These are phyloP conservation scores for Exobasidium rhododendri DNA, from an alignment of 1,284 basidiomycete species.

Conservation along the genomic window DNA sequence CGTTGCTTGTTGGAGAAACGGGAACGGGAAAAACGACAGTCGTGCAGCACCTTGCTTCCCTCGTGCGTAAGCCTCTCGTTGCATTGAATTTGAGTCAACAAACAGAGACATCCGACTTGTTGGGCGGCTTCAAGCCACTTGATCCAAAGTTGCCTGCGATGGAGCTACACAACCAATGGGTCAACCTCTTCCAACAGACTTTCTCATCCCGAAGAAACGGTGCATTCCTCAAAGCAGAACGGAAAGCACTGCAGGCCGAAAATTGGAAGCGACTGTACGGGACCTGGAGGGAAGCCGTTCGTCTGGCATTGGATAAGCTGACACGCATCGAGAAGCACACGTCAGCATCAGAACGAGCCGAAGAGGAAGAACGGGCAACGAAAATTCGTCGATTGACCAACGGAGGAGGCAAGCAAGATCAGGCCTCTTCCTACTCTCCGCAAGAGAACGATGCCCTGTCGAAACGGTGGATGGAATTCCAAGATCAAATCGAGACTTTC, in stretches of 20 bases:
- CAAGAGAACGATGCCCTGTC: conserved; percentile 18
- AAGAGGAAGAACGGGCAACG: conserved; percentile 10
- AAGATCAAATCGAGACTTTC: conserved; percentile 72
- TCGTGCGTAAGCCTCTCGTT: conserved; percentile 74
- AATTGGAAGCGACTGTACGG: conserved; percentile 82
- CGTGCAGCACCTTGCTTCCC: conserved; percentile 78
- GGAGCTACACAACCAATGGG: conserved; percentile 72
- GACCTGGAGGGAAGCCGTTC: conserved; percentile 77
- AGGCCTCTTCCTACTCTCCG: neutral
- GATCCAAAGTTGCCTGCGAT: conserved; percentile 70
- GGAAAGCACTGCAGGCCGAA: conserved; percentile 74
- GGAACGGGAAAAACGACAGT: conserved; percentile 97
- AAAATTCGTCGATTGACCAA: conserved; percentile 51
- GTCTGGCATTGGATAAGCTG: conserved; percentile 55
- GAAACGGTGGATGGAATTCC: conserved; percentile 61
- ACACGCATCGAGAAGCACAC: too few species aligned
- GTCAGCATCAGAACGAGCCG: neutral
- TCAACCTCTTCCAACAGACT: conserved; percentile 77
- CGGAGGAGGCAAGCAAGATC: conserved; percentile 23
- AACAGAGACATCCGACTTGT: conserved; percentile 87
- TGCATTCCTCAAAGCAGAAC: conserved; percentile 77
- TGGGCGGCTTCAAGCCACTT: conserved; percentile 93
- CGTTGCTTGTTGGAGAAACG: conserved; percentile 93
- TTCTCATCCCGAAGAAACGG: conserved; percentile 89
- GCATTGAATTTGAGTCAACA: conserved; percentile 95